Evolutionary conservation across 371 early-diverging fungal genomes (phyloP).

Genomic region (Mortierella sp.): DNA sequence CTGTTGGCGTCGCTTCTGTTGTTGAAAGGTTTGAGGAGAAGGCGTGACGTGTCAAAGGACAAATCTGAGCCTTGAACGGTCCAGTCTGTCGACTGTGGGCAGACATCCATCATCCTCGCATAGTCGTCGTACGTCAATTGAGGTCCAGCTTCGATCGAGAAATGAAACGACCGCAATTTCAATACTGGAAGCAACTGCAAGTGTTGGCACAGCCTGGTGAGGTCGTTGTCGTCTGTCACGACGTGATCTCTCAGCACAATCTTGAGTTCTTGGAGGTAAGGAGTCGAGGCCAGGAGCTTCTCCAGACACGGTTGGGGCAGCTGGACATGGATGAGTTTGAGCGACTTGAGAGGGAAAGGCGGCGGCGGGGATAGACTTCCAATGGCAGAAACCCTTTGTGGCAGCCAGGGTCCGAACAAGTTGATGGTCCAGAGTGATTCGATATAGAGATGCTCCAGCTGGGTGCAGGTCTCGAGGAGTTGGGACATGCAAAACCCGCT

Average conservation of each 20-base stretch:
- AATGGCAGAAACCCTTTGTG: background rate
- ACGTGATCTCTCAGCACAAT: background rate
- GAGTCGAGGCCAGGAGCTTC: background rate
- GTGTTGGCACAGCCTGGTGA: background rate
- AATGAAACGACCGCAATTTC: background rate
- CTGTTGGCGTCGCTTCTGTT: background rate
- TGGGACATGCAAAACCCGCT: background rate
- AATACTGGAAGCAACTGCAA: background rate
- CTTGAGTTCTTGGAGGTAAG: background rate
- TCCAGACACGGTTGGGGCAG: slow-evolving; percentile 7
- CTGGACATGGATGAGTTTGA: background rate
- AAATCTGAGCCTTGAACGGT: background rate
- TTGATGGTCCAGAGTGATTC: background rate
- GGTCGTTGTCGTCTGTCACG: background rate
- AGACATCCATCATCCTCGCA: background rate
- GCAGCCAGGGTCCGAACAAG: background rate
- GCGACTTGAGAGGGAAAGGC: background rate
- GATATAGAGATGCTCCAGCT: background rate
- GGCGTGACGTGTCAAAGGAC: slow-evolving; percentile 2
- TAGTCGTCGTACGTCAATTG: background rate
- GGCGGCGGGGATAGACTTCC: background rate
- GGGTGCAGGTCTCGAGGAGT: background rate
- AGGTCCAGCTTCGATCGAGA: background rate
- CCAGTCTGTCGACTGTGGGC: background rate
- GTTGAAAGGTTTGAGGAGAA: background rate